Percentiles rank a stretch among this genome's conserved stretches.
Evolutionary conservation across 805 yeast species (phyloP).

Genomic region (Starmerella floricola): DNA sequence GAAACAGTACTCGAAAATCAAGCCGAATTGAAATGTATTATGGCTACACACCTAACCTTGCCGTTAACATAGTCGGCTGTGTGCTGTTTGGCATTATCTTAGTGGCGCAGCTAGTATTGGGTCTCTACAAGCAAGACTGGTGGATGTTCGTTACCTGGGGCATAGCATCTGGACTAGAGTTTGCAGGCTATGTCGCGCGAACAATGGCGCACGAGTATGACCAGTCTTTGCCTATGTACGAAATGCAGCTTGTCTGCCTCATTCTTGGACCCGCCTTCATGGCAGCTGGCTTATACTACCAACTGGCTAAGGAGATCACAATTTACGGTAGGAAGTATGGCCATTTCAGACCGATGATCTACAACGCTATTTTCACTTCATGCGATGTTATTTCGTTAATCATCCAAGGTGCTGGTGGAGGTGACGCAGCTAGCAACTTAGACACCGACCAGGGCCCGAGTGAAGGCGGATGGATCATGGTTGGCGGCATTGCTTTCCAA

Average conservation of each 20-base stretch:
- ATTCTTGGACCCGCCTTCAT: conserved; percentile 74
- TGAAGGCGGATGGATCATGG: conserved; percentile 54
- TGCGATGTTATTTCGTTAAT: conserved; percentile 55
- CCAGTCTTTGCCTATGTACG: conserved; percentile 33
- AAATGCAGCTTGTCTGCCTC: conserved; percentile 54
- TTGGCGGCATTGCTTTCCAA: conserved; percentile 69
- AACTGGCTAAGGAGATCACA: conserved; percentile 54
- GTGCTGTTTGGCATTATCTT: conserved; percentile 43
- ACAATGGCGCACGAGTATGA: conserved; percentile 33
- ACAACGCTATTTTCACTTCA: conserved; percentile 50
- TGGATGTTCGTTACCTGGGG: conserved; percentile 54
- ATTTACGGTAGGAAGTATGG: conserved; percentile 49
- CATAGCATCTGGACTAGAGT: conserved; percentile 47
- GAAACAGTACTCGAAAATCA: too few relatives aligned
- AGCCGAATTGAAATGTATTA: conserved; percentile 2
- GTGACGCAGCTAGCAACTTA: conserved; percentile 39
- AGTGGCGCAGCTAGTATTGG: conserved; percentile 33
- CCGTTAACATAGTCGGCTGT: conserved; percentile 49
- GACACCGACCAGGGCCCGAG: conserved; percentile 31
- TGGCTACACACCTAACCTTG: conserved; percentile 35
- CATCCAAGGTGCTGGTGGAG: conserved; percentile 71
- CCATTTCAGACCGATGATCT: conserved; percentile 42
- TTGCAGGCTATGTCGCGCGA: conserved; percentile 58
- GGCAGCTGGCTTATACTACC: conserved; percentile 72
- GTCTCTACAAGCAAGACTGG: conserved; percentile 40